Conservation (phyloP, 2,329 filamentous ascomycete genomes). For the Apiospora koreana region DNA sequence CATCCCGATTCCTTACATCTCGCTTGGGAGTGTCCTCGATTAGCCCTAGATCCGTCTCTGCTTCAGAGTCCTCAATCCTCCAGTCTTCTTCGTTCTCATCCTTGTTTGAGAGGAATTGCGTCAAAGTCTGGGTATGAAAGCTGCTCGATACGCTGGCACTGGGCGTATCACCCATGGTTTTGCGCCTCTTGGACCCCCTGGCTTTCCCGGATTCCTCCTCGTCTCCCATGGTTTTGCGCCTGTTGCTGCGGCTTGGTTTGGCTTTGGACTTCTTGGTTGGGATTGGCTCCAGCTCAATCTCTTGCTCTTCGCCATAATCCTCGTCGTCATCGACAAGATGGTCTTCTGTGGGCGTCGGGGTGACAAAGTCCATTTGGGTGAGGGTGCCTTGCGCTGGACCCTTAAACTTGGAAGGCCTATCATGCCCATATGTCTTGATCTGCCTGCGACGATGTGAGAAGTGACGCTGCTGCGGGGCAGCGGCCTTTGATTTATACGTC, state of each 20-base stretch:
- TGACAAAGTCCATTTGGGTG: slow-evolving; percentile 32
- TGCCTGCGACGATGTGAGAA: slow-evolving; percentile 27
- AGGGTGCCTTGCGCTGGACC: slow-evolving; percentile 28
- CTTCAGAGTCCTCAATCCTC: slow-evolving; percentile 29
- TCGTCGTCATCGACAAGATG: slow-evolving; percentile 15
- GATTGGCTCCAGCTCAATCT: slow-evolving; percentile 15
- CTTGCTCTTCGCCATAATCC: slow-evolving; percentile 15
- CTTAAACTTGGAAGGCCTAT: slow-evolving; percentile 16
- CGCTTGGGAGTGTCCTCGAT: slow-evolving; percentile 31
- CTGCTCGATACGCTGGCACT: slow-evolving; percentile 24
- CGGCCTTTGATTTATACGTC: slow-evolving; percentile 26
- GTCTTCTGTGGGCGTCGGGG: slow-evolving; percentile 21
- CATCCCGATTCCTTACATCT: slow-evolving; percentile 5
- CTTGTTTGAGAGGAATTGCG: slow-evolving; percentile 25
- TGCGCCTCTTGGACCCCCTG: slow-evolving; percentile 29
- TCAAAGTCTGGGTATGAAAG: slow-evolving; percentile 35
- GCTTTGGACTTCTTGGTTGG: slow-evolving; percentile 17
- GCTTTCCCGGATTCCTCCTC: slow-evolving; percentile 21
- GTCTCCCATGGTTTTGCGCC: slow-evolving; percentile 32
- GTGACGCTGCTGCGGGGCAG: slow-evolving; percentile 26
- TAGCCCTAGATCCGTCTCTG: slow-evolving; percentile 24
- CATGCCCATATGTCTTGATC: slow-evolving; percentile 28
- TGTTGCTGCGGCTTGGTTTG: slow-evolving; percentile 21
- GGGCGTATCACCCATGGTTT: slow-evolving; percentile 31
- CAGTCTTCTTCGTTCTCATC: slow-evolving; percentile 21